Percentiles rank a stretch among this genome's conserved stretches.
Conservation (phyloP, 148 eudicot genomes). For the Silene latifolia region DNA sequence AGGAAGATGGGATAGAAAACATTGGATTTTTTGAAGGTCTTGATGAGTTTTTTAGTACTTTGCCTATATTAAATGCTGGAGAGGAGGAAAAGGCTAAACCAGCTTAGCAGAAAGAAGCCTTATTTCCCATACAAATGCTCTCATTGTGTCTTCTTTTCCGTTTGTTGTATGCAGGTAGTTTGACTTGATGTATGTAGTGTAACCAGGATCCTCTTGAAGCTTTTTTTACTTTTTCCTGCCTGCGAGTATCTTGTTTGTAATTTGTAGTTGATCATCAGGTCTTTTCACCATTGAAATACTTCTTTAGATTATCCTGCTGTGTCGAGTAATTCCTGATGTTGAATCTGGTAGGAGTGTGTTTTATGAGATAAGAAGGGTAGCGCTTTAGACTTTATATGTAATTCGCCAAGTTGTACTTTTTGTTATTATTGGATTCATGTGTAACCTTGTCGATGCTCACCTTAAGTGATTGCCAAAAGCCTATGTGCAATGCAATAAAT, state of each 20-base stretch:
- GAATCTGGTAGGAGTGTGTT: conserved; percentile 14
- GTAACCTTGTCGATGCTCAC: background rate
- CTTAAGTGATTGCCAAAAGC: background rate
- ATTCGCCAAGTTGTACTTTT: conserved; percentile 13
- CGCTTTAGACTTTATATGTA: background rate
- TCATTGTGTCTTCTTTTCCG: conserved; percentile 20
- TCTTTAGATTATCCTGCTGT: conserved; percentile 27
- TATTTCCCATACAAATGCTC: conserved; percentile 7
- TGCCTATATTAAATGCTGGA: conserved; percentile 52
- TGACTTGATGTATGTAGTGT: conserved; percentile 31
- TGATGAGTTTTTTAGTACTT: conserved; percentile 41
- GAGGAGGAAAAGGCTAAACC: conserved; percentile 55
- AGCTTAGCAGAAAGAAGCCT: conserved; percentile 28
- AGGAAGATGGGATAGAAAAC: conserved; percentile 41
- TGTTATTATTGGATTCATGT: background rate
- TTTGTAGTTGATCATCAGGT: conserved; percentile 30
- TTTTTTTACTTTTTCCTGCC: conserved; percentile 21
- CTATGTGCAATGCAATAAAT: background rate
- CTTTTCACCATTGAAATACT: conserved; percentile 20
- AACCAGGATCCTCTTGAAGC: conserved; percentile 24
- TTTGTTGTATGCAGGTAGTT: conserved; percentile 40
- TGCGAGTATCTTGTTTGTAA: conserved; percentile 29
- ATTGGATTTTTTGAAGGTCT: conserved; percentile 47
- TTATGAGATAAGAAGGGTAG: background rate
- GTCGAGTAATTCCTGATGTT: conserved; percentile 28